A percentile compares a stretch with the other conserved stretches of the same genome.
Conservation (phyloP, 139 green algal species). For the Yamagishiella unicocca region DNA sequence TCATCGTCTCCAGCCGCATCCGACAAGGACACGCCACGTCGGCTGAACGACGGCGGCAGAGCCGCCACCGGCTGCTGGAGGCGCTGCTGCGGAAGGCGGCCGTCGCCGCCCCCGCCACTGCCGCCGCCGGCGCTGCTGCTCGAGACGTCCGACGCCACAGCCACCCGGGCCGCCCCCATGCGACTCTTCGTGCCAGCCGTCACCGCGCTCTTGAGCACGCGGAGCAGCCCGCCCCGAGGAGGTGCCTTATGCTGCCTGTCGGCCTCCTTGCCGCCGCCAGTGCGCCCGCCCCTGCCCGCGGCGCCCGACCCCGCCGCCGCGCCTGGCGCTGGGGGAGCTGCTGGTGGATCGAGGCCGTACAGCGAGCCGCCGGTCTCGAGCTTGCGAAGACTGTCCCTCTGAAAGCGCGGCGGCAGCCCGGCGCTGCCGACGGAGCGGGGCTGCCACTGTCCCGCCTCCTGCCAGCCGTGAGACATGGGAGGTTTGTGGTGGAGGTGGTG, state of each 20-base stretch:
- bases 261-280: background rate
- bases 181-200: background rate
- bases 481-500: no score
- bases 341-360: no score
- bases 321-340: background rate
- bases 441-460: no score
- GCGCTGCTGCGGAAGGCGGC: background rate
- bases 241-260: background rate
- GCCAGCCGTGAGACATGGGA: no score
- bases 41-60: slow-evolving; percentile 27
- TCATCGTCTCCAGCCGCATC: background rate
- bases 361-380: background rate
- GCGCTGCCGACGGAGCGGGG: background rate
- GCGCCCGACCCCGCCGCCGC: background rate
- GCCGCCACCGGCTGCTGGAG: background rate
- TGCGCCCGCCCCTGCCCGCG: background rate
- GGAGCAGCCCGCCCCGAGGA: background rate
- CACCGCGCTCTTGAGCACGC: background rate
- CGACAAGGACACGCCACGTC: background rate
- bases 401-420: background rate
- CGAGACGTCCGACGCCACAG: background rate
- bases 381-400: background rate
- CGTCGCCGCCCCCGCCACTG: background rate
- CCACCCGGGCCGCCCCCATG: background rate
- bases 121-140: background rate